Evolutionary conservation across 148 eudicot species (phyloP).

Genomic region (Rhododendron williamsianum): DNA sequence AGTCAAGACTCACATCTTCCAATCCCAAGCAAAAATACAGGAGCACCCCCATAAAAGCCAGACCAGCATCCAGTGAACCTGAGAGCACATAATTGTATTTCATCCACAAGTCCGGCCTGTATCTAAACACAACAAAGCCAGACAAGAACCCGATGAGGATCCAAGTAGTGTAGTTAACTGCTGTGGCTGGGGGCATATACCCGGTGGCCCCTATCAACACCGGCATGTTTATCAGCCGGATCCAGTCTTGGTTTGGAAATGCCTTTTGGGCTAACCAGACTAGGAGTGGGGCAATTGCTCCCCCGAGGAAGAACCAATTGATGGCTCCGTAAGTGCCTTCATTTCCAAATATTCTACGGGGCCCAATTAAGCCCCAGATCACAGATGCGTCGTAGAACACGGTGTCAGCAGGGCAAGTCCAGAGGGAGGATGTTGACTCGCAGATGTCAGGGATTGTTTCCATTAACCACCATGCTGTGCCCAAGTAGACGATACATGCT

Average conservation of each 20-base stretch:
- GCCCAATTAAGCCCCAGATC: slow-evolving; percentile 91
- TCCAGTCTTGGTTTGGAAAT: slow-evolving; percentile 81
- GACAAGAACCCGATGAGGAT: slow-evolving; percentile 74
- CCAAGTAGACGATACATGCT: slow-evolving; percentile 60
- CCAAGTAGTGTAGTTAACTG: slow-evolving; percentile 91
- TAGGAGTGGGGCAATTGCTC: slow-evolving; percentile 75
- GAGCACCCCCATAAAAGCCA: slow-evolving; percentile 94
- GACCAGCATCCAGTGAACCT: slow-evolving; percentile 86
- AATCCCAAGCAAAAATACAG: slow-evolving; percentile 77
- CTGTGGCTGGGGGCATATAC: slow-evolving; percentile 87
- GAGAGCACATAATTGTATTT: slow-evolving; percentile 82
- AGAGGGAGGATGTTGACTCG: slow-evolving; percentile 42
- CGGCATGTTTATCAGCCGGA: slow-evolving; percentile 85
- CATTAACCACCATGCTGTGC: slow-evolving; percentile 97
- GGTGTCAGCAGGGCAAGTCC: slow-evolving; percentile 89
- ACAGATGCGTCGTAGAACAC: slow-evolving; percentile 95
- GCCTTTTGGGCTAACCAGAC: slow-evolving; percentile 79
- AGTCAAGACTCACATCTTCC: slow-evolving; percentile 51
- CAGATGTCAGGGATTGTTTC: slow-evolving; percentile 85
- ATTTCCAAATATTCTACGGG: slow-evolving; percentile 77
- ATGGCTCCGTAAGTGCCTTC: slow-evolving; percentile 59
- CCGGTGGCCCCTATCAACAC: slow-evolving; percentile 74
- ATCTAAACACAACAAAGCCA: slow-evolving; percentile 69
- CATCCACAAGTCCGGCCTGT: slow-evolving; percentile 77
- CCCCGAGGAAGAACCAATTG: slow-evolving; percentile 85